Evolutionary conservation across 2,329 filamentous ascomycete species (phyloP).

Genomic region (Phoma herbarum): DNA sequence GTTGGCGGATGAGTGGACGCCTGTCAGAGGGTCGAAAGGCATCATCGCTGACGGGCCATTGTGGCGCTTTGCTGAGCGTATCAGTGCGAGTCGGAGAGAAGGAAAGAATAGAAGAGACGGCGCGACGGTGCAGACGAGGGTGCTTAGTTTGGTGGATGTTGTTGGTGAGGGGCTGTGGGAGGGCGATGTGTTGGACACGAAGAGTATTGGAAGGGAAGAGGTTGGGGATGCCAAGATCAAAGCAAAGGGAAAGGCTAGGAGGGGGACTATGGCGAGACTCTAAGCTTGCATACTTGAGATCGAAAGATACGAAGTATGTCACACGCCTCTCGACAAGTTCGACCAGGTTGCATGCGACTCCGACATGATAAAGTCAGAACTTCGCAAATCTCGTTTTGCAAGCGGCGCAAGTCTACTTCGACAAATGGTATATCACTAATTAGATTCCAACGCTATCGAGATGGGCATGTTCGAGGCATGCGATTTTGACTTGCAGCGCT

Average conservation of each 20-base stretch:
- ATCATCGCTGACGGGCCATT: slow-evolving; percentile 74
- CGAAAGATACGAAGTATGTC: too few species aligned
- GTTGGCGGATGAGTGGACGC: slow-evolving; percentile 78
- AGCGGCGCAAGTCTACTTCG: too few species aligned
- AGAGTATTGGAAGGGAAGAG: slow-evolving; percentile 20
- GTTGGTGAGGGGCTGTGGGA: slow-evolving; percentile 76
- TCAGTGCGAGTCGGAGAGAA: slow-evolving; percentile 82
- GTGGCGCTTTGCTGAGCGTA: slow-evolving; percentile 92
- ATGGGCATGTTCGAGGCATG: too few species aligned
- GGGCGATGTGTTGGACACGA: slow-evolving; percentile 28
- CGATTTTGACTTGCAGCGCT: too few species aligned
- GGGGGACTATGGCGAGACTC: slow-evolving; percentile 45
- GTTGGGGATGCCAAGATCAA: slow-evolving; percentile 27
- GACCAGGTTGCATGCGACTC: too few species aligned
- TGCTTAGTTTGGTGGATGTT: slow-evolving; percentile 77
- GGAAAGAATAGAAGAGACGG: slow-evolving; percentile 97
- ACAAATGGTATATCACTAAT: too few species aligned
- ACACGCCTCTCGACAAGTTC: too few species aligned
- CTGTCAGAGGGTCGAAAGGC: slow-evolving; percentile 67
- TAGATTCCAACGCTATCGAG: too few species aligned
- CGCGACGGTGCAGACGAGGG: slow-evolving; percentile 83
- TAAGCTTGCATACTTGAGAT: not conserved
- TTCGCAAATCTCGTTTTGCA: too few species aligned
- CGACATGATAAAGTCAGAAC: too few species aligned
- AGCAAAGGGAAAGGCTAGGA: slow-evolving; percentile 45